phyloP scores from a whole-genome alignment of 2,329 filamentous ascomycete species.

The Phyllosticta ampelicida region DNA sequence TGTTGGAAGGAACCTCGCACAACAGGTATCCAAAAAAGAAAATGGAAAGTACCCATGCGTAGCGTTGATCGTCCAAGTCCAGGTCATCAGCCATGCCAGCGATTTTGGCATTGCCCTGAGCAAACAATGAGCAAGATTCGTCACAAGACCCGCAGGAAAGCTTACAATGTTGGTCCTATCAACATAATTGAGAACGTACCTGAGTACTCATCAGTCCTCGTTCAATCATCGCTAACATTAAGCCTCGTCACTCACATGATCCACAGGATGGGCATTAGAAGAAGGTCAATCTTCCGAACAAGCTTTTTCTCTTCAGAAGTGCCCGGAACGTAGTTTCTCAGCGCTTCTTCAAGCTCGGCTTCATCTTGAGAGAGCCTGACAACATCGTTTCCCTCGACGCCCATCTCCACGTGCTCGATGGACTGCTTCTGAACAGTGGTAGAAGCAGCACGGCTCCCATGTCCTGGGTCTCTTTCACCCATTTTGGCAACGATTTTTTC shows the following conservation, averaged over 20 bases:
- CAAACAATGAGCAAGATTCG: not conserved
- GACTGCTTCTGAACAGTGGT: not conserved
- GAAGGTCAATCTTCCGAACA: conserved; percentile 58
- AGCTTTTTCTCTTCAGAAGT: conserved; percentile 42
- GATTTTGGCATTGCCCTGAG: conserved; percentile 30
- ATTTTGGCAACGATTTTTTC: not conserved
- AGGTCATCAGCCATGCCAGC: conserved; percentile 33
- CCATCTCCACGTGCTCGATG: conserved; percentile 6
- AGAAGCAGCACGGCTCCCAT: not conserved
- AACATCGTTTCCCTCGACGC: not conserved
- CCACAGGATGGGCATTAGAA: conserved; percentile 58
- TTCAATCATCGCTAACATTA: not conserved
- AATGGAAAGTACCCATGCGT: conserved; percentile 38
- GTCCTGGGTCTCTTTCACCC: not conserved
- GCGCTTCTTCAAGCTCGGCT: conserved; percentile 8
- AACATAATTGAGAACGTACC: conserved; percentile 64
- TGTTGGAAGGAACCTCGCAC: conserved; percentile 47
- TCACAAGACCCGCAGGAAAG: not conserved
- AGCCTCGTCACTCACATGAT: conserved; percentile 37
- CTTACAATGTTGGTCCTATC: conserved; percentile 54
- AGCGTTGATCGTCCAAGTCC: conserved; percentile 26
- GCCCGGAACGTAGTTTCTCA: conserved; percentile 9
- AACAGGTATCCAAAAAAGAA: conserved; percentile 48
- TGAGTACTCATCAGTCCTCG: not conserved
- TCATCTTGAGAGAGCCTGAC: not conserved